These are phyloP conservation scores for Senna siamea DNA, from an alignment of 306 rosid genomes.

Conservation along the genomic window DNA sequence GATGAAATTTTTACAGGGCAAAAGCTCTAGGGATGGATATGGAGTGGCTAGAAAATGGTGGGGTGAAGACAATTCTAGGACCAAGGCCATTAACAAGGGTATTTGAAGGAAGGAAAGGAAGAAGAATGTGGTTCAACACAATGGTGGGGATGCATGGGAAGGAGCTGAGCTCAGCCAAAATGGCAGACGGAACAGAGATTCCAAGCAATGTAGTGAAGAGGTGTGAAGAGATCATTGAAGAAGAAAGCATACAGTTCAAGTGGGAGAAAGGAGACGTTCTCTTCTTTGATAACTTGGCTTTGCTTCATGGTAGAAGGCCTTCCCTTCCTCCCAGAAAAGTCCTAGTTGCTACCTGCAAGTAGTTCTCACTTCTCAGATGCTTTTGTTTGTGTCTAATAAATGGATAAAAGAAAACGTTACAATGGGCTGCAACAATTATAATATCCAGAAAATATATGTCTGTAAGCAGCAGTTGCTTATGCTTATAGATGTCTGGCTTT, in stretches of 20 bases:
- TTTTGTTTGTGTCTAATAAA: background rate
- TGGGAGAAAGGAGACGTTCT: conserved; percentile 93
- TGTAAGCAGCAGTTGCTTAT: too few species aligned
- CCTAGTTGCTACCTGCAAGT: conserved; percentile 77
- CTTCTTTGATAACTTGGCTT: conserved; percentile 79
- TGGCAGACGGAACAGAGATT: conserved; percentile 83
- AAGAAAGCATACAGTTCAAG: conserved; percentile 88
- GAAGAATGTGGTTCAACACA: conserved; percentile 89
- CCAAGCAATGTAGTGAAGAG: conserved; percentile 73
- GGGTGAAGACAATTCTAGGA: conserved; percentile 63
- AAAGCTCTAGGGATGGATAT: conserved; percentile 76
- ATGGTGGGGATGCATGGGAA: conserved; percentile 86
- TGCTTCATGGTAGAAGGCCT: conserved; percentile 95
- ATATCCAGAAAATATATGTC: too few species aligned
- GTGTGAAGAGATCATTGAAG: conserved; percentile 82
- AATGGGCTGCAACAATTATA: background rate
- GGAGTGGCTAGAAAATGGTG: conserved; percentile 74
- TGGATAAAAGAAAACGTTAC: background rate
- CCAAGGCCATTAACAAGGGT: conserved; percentile 66
- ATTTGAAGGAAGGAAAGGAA: conserved; percentile 85
- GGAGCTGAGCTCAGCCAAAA: conserved; percentile 68
- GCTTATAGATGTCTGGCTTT: background rate
- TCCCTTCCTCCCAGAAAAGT: conserved; percentile 86
- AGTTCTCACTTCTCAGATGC: background rate
- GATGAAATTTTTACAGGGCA: conserved; percentile 50